phyloP scores from a whole-genome alignment of 2,329 filamentous ascomycete species.

The Monosporascus sp. region DNA sequence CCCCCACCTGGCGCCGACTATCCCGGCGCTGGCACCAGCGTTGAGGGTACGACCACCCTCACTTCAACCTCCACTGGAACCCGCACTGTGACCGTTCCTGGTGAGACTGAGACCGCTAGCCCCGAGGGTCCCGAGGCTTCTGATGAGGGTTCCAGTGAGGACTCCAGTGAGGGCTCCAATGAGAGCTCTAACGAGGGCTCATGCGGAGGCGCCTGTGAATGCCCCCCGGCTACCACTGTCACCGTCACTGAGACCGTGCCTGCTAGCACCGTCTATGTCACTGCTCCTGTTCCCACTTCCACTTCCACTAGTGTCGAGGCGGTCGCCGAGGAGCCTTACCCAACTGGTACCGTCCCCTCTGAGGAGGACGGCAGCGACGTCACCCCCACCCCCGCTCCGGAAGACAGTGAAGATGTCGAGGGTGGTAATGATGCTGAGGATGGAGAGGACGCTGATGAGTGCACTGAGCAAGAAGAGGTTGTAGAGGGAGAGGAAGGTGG shows the following conservation, averaged over 20 bases:
- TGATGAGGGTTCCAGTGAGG: slow-evolving; percentile 4
- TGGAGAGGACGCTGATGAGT: slow-evolving; percentile 14
- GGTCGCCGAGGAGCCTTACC: slow-evolving; percentile 5
- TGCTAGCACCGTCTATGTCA: slow-evolving; percentile 26
- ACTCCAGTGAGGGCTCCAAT: slow-evolving; percentile 4
- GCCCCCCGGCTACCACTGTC: slow-evolving; percentile 16
- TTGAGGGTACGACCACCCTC: slow-evolving; percentile 7
- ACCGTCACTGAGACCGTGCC: slow-evolving; percentile 26
- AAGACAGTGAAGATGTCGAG: slow-evolving; percentile 11
- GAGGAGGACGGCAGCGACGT: slow-evolving; percentile 2
- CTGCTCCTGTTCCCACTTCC: slow-evolving; percentile 10
- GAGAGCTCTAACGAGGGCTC: slow-evolving; percentile 9
- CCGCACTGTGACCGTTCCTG: not conserved
- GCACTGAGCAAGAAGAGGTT: slow-evolving; percentile 11
- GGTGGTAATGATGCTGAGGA: slow-evolving; percentile 15
- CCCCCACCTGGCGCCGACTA: slow-evolving; percentile 6
- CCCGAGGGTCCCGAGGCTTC: slow-evolving; percentile 8
- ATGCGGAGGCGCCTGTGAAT: slow-evolving; percentile 12
- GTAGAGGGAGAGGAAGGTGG: slow-evolving; percentile 12
- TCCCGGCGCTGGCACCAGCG: slow-evolving; percentile 2
- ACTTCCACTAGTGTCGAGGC: slow-evolving; percentile 8
- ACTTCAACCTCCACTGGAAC: slow-evolving; percentile 6
- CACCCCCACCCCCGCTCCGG: slow-evolving; percentile 6
- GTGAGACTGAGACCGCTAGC: not conserved
- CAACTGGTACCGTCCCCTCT: slow-evolving; percentile 4